phyloP scores from a whole-genome alignment of 2,329 filamentous ascomycete species.

The Thelonectria blattea region DNA sequence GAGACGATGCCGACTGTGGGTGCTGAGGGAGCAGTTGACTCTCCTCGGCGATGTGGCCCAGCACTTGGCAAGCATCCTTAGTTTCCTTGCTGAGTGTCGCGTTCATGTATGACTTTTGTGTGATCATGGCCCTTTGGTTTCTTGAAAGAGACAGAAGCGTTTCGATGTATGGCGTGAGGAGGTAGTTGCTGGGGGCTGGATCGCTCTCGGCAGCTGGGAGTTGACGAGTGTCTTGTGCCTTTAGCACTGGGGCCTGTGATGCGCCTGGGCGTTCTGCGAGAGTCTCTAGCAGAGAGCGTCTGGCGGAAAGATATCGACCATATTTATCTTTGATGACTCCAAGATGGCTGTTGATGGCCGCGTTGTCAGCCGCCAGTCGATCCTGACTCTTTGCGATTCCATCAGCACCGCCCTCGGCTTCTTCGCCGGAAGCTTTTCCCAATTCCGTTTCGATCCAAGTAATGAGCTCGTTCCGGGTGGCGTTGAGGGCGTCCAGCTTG shows the following conservation, averaged over 20 bases:
- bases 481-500: slow-evolving; percentile 60
- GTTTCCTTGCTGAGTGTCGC: slow-evolving; percentile 56
- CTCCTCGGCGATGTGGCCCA: slow-evolving; percentile 64
- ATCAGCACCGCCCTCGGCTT: slow-evolving; percentile 36
- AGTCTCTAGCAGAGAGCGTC: slow-evolving; percentile 55
- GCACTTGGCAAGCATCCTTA: slow-evolving; percentile 55
- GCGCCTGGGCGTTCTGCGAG: slow-evolving; percentile 43
- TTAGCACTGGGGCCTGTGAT: slow-evolving; percentile 33
- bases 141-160: slow-evolving; percentile 58
- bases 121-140: slow-evolving; percentile 62
- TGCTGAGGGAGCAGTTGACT: slow-evolving; percentile 65
- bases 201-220: slow-evolving; percentile 21
- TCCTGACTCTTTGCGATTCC: slow-evolving; percentile 34
- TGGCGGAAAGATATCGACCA: slow-evolving; percentile 55
- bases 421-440: slow-evolving; percentile 54
- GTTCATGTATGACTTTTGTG: slow-evolving; percentile 65
- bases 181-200: slow-evolving; percentile 43
- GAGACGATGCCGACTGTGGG: slow-evolving; percentile 47
- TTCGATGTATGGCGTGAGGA: slow-evolving; percentile 64
- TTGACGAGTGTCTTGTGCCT: slow-evolving; percentile 16
- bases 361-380: slow-evolving; percentile 30
- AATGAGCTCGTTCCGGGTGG: slow-evolving; percentile 65
- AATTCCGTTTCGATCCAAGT: slow-evolving; percentile 70
- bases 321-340: slow-evolving; percentile 61
- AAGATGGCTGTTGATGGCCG: slow-evolving; percentile 48